Evolutionary conservation across 192 early-diverging fungal species (phyloP).

Genomic region (Mortierella claussenii): DNA sequence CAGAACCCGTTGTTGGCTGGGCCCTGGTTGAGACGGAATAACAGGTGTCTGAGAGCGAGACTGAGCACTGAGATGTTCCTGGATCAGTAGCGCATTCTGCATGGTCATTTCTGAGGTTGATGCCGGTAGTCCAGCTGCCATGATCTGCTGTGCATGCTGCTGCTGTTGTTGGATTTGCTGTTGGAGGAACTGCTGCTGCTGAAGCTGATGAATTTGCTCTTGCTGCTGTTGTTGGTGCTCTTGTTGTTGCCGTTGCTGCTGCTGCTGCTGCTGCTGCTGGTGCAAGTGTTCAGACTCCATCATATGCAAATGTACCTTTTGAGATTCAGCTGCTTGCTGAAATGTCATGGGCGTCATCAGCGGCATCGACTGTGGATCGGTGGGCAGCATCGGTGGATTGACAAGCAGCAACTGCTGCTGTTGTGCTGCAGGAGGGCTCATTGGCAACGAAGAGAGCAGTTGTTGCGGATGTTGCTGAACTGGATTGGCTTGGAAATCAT

Average conservation of each 20-base stretch:
- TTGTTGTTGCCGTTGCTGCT: conserved; percentile 20
- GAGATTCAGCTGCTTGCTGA: conserved; percentile 21
- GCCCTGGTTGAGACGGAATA: conserved; percentile 29
- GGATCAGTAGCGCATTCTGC: conserved; percentile 34
- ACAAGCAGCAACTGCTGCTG: conserved; percentile 30
- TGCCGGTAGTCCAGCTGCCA: conserved; percentile 6
- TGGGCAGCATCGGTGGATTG: conserved; percentile 23
- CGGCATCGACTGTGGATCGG: conserved; percentile 15
- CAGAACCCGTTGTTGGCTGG: conserved; percentile 10
- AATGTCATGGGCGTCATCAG: conserved; percentile 20
- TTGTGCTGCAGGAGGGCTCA: conserved; percentile 32
- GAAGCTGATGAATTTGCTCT: conserved; percentile 17
- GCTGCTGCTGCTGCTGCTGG: conserved; percentile 34
- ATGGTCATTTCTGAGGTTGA: conserved; percentile 11
- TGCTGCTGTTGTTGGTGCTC: conserved; percentile 19
- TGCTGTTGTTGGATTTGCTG: conserved; percentile 13
- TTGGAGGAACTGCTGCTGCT: conserved; percentile 15
- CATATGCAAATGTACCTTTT: conserved; percentile 20
- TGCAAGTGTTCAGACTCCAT: conserved; percentile 21
- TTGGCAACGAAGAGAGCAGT: conserved; percentile 27
- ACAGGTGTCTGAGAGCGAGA: conserved; percentile 44
- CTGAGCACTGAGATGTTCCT: conserved; percentile 43
- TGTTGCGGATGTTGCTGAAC: conserved; percentile 31
- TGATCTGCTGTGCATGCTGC: conserved; percentile 23
- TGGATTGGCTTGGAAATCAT: conserved; percentile 19